A percentile compares a stretch with the other conserved stretches of the same genome.
These are phyloP conservation scores for Daldinia eschscholtzii DNA, from an alignment of 2,329 filamentous ascomycete species.

Conservation along the genomic window DNA sequence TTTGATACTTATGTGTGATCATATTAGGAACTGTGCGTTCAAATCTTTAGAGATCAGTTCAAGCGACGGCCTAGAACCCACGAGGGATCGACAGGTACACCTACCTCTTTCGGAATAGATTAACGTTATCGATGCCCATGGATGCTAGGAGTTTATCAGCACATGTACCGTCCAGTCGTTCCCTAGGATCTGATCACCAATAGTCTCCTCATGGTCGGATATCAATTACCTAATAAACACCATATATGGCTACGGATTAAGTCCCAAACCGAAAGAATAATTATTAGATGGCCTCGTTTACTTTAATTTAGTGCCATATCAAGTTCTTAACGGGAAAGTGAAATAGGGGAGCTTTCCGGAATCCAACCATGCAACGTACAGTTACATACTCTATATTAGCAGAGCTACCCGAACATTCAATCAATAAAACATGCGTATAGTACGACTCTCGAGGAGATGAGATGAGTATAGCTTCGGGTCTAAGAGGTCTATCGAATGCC, in stretches of 20 bases:
- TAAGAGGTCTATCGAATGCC: slow-evolving; percentile 23
- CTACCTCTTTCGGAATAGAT: slow-evolving; percentile 24
- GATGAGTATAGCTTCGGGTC: not conserved
- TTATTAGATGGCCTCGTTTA: slow-evolving; percentile 13
- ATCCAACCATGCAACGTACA: slow-evolving; percentile 1
- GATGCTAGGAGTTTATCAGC: slow-evolving; percentile 13
- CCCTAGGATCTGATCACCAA: slow-evolving; percentile 31
- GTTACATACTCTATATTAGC: slow-evolving; percentile 8
- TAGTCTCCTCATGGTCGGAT: slow-evolving; percentile 28
- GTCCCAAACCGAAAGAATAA: slow-evolving; percentile 13
- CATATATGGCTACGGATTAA: slow-evolving; percentile 30
- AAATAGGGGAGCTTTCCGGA: slow-evolving; percentile 28
- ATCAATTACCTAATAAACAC: slow-evolving; percentile 35
- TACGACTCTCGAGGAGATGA: not conserved
- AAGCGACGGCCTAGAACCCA: slow-evolving; percentile 32
- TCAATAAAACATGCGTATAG: not conserved
- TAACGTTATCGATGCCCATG: slow-evolving; percentile 22
- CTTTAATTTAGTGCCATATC: slow-evolving; percentile 6
- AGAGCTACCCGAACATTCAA: not conserved
- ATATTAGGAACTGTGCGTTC: slow-evolving; percentile 30
- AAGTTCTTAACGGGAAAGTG: slow-evolving; percentile 3
- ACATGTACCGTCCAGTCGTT: slow-evolving; percentile 3
- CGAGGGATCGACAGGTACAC: slow-evolving; percentile 38
- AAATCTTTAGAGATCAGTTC: slow-evolving; percentile 34
- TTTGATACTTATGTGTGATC: slow-evolving; percentile 22